Evolutionary conservation across 2,329 filamentous ascomycete genomes (phyloP), one percentile per base, ranked within the genome.

Genomic region (Gnomoniopsis smithogilvyi): DNA sequence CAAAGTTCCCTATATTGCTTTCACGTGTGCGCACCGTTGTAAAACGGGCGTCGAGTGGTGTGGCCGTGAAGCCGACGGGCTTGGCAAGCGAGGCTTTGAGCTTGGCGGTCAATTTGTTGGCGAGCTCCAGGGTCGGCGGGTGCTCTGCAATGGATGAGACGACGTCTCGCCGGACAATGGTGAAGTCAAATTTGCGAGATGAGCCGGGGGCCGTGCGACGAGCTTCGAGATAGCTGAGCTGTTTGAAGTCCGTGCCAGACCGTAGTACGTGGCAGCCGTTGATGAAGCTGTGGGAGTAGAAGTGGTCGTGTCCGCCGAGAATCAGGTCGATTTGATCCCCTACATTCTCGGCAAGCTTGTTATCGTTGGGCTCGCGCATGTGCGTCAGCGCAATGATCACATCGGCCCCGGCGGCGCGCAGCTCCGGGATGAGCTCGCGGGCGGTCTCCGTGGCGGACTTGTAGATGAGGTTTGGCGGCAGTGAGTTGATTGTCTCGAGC

Each of bases 171-270:
- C 91, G 83, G 64, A 80, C 80, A 62, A 96, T 94, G 62, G 88
- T 84, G 65, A 96, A 88, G 64, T 94, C 85, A 92, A 92, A 96
- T 19, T 81, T 81, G 17, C 67, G 69, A 19, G 69, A 67, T 67
- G 76, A 66, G 2, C 72, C 77, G 33, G 74, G 71, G 1, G 70
- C 59, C 63, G 81, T 85, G 22, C 84, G 80, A 65, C 90, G 84
- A 1, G 85, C 89, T 71, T 96, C 91, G 54, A 97, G 82, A 69
- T 96, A 96, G 69, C 90, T 95, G 36, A 96, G 78, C 70, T 97
- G 90, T 74, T 95, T 96, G 75, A 96, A 97, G 71, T 97, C 93
- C 19, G 88, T 91, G 0, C 93, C 92, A 0, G 91, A 96, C 1
- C 93, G 85, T n/a, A 97, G 77, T 2, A 96, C 84, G 67, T 96